Conservation (phyloP, 345 rosid genomes). For the Dipteronia sinensis region DNA sequence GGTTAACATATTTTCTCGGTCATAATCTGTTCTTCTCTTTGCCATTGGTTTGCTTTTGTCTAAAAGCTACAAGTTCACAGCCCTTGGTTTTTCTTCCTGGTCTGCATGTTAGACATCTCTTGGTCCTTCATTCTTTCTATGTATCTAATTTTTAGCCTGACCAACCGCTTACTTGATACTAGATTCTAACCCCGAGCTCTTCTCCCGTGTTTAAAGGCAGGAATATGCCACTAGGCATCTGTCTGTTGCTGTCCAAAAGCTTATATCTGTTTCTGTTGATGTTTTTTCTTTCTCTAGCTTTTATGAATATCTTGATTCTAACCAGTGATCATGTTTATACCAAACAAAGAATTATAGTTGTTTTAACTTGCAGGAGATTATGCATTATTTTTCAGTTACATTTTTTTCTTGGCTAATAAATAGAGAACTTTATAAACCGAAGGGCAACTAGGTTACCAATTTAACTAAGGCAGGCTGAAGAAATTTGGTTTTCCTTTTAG, state of each 20-base stretch:
- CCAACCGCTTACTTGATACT: not conserved
- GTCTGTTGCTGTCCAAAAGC: too few species aligned
- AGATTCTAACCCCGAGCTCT: not conserved
- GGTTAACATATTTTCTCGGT: too few species aligned
- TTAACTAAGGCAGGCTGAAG: not conserved
- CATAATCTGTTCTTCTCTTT: not conserved
- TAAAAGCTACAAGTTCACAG: not conserved
- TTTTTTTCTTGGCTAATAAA: not conserved
- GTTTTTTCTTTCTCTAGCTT: not conserved
- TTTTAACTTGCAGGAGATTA: constrained; percentile 1
- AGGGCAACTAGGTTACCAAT: not conserved
- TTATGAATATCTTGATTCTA: constrained; percentile 2
- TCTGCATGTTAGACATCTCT: not conserved
- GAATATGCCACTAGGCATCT: not conserved
- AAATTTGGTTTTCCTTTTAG: not conserved
- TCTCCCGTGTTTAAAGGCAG: not conserved
- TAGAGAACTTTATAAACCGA: not conserved
- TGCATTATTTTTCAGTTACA: not conserved
- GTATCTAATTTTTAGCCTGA: not conserved
- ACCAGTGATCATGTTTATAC: not conserved
- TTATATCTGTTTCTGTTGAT: not conserved
- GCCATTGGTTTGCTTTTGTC: not conserved
- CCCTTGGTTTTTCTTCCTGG: not conserved
- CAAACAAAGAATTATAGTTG: not conserved
- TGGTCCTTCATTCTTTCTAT: not conserved